These are phyloP conservation scores for Leccinum sublutescens DNA, from an alignment of 768 basidiomycete species.

Conservation along the genomic window DNA sequence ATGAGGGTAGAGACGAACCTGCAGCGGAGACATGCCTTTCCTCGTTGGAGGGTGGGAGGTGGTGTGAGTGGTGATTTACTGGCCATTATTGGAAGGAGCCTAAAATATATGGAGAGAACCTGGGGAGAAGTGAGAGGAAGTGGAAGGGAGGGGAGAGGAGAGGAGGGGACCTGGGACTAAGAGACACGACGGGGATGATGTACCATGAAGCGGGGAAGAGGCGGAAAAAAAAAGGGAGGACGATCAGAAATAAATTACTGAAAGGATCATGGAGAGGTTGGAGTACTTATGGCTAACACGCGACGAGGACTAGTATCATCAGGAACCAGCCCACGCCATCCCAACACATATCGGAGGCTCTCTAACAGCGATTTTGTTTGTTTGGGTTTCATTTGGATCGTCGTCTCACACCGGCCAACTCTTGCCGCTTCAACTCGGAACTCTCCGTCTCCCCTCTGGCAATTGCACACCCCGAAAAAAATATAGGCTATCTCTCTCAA, in stretches of 20 bases:
- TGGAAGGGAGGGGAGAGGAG: not conserved
- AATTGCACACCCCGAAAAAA: not conserved
- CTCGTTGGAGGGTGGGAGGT: slow-evolving; percentile 53
- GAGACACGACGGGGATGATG: slow-evolving; percentile 22
- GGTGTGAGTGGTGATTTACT: slow-evolving; percentile 30
- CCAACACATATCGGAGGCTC: slow-evolving; percentile 17
- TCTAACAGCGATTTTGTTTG: slow-evolving; percentile 23
- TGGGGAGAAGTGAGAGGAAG: slow-evolving; percentile 9
- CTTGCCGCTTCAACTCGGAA: slow-evolving; percentile 17
- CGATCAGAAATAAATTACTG: slow-evolving; percentile 30
- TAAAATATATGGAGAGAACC: slow-evolving; percentile 36
- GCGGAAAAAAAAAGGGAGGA: not conserved
- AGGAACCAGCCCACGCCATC: slow-evolving; percentile 17
- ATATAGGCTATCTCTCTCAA: not conserved
- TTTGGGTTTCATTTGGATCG: slow-evolving; percentile 33
- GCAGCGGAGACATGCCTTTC: slow-evolving; percentile 73
- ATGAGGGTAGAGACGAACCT: slow-evolving; percentile 41
- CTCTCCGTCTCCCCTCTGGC: not conserved
- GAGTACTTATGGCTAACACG: slow-evolving; percentile 31
- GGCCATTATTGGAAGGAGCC: slow-evolving; percentile 36
- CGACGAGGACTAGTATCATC: slow-evolving; percentile 15
- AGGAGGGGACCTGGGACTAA: slow-evolving; percentile 8
- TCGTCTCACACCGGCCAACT: slow-evolving; percentile 32
- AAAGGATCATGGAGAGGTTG: slow-evolving; percentile 26
- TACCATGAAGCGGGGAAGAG: slow-evolving; percentile 23